Base-by-base conservation (phyloP, 805 yeast species). In the Lachancea nothofagi region DNA sequence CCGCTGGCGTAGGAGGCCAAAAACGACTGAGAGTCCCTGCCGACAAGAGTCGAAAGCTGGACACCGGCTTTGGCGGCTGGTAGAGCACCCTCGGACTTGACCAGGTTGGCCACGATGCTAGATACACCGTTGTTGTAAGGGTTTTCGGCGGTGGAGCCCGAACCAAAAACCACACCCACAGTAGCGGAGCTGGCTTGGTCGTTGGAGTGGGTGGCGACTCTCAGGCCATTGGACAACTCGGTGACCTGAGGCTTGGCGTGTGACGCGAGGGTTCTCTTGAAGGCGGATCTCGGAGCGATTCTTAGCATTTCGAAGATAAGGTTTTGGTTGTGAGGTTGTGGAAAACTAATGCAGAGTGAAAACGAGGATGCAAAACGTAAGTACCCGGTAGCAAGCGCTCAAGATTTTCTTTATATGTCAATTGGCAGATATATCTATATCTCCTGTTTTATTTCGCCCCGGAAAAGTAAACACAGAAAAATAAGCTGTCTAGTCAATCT, bases 41-140 rank as follows among this genome's bases (percentile, higher is more conserved):
- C 67, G 55, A 74, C 75, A 38, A 69, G 64, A 22, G 82, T 61
- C 32, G 75, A 61, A 42, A 82, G 62, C 41, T 71, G 57, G 31
- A 81, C 75, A 54, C 93, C 94, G 26, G 69, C 54, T 37, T 67
- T 53, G 35, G 63, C 62, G 31, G 73, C 70, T 9, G 53, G 62
- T 27, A 42, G 44, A n/a, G 51, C 45, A 41, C 50, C 62, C 40
- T 61, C 59, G 8, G 60, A 51, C 27, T 63, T 59, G 57, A 82
- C 67, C 18, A 74, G 62, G 44, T 71, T 65, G 59, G 81, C 67
- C 49, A 78, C 69, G 51, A 84, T 66, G 47, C 81, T 75, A 40
- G 90, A 75, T 38, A 80, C 77, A 75, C 95, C 95, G 53, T 84
- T 83, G 70, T 79, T 81, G 75, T 78, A 83, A 31, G 85, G 71